phyloP scores from a whole-genome alignment of 2,329 filamentous ascomycete genomes.

The Penicillium sp. region DNA sequence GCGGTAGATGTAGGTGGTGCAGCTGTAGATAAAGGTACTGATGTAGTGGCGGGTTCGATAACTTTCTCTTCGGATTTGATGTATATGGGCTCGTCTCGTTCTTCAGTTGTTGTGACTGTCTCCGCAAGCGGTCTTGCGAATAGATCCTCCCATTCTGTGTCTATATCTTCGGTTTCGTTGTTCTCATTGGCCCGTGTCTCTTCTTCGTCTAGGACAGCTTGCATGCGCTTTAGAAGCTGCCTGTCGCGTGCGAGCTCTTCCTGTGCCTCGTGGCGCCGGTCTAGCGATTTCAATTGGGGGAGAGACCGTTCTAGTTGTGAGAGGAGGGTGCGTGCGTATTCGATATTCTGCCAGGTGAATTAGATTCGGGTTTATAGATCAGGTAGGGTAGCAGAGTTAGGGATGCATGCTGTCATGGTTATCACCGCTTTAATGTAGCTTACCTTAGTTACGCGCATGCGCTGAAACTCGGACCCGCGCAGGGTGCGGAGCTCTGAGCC shows the following conservation, averaged over 20 bases:
- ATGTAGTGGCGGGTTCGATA: neutral
- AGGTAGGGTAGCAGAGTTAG: neutral
- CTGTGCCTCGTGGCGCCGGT: conserved; percentile 41
- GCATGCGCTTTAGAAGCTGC: conserved; percentile 34
- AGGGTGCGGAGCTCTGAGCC: conserved; percentile 38
- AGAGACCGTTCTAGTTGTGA: conserved; percentile 43
- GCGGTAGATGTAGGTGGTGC: conserved; percentile 10
- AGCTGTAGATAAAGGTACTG: conserved; percentile 9
- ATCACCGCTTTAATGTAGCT: neutral
- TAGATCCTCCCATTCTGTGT: conserved; percentile 26
- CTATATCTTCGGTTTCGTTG: conserved; percentile 15
- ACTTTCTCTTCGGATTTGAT: neutral
- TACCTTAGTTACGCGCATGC: conserved; percentile 44
- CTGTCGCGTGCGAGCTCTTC: conserved; percentile 42
- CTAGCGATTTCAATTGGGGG: conserved; percentile 40
- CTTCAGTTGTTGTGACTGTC: conserved; percentile 2
- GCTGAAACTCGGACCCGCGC: conserved; percentile 43
- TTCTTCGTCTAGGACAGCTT: conserved; percentile 35
- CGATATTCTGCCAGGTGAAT: conserved; percentile 38
- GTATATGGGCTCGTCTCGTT: neutral
- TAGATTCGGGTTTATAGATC: neutral
- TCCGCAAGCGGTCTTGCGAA: conserved; percentile 26
- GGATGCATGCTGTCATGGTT: neutral
- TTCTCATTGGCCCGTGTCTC: conserved; percentile 25
- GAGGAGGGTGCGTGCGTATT: conserved; percentile 46